Evolutionary conservation across 768 basidiomycete species (phyloP).

Genomic region (Lactarius hatsudake): DNA sequence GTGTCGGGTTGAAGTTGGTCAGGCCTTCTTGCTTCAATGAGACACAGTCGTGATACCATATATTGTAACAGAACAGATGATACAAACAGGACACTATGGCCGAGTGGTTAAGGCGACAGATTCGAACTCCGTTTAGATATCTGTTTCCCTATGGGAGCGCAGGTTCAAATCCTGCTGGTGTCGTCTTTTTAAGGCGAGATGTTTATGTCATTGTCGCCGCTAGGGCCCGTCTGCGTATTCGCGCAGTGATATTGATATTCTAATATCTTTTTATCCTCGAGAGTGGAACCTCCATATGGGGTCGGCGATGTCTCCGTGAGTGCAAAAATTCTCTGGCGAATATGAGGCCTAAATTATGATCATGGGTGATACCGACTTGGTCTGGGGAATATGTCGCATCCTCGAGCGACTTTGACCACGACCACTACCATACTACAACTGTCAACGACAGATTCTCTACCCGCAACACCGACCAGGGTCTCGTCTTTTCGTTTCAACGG

Average conservation of each 20-base stretch:
- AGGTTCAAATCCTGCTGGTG: slow-evolving; percentile 70
- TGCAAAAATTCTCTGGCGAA: no score
- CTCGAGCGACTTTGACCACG: neutral
- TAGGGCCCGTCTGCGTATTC: no score
- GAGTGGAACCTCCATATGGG: no score
- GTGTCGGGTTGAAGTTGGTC: neutral
- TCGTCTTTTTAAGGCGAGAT: slow-evolving; percentile 34
- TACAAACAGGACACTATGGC: slow-evolving; percentile 19
- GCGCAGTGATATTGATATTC: no score
- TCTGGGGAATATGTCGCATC: neutral
- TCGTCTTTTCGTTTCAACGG: neutral
- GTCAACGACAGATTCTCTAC: neutral
- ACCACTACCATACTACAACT: neutral
- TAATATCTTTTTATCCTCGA: no score
- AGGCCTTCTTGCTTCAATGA: neutral
- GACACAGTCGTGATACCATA: neutral
- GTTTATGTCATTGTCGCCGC: no score
- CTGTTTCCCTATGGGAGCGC: slow-evolving; percentile 39
- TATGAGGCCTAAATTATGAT: no score
- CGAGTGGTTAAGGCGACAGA: slow-evolving; percentile 28
- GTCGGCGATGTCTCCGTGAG: no score
- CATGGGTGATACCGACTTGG: neutral
- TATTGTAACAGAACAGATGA: neutral
- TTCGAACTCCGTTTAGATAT: slow-evolving; percentile 17
- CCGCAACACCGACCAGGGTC: neutral